These are phyloP conservation scores for Boletus mariae DNA, from an alignment of 1,284 basidiomycete genomes.

Conservation along the genomic window DNA sequence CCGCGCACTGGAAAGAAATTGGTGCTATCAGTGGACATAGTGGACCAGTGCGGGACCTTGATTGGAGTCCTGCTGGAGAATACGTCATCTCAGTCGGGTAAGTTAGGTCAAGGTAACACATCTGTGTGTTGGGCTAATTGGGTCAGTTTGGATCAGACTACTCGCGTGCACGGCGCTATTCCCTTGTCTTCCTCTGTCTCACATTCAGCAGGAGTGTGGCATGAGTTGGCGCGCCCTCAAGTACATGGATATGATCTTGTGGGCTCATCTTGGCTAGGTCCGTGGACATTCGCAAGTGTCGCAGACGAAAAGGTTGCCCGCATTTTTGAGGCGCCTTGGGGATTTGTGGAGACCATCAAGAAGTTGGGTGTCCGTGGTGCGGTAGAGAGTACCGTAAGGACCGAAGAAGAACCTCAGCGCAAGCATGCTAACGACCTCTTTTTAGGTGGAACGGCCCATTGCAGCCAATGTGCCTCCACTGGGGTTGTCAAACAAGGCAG, in stretches of 20 bases:
- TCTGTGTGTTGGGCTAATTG: background rate
- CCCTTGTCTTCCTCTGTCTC: constrained; percentile 10
- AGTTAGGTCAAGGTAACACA: constrained; percentile 17
- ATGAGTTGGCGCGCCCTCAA: constrained; percentile 87
- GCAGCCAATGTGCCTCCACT: constrained; percentile 76
- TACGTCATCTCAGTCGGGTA: constrained; percentile 84
- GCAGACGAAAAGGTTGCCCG: constrained; percentile 92
- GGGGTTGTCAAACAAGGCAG: constrained; percentile 69
- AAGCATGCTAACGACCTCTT: constrained; percentile 8
- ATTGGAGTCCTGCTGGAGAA: constrained; percentile 82
- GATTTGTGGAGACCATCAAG: constrained; percentile 66
- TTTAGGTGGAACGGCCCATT: constrained; percentile 38
- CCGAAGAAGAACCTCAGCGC: background rate
- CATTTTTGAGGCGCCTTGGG: constrained; percentile 83
- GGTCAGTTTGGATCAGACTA: constrained; percentile 80
- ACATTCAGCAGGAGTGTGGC: constrained; percentile 52
- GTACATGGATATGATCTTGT: constrained; percentile 93
- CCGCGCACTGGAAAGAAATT: constrained; percentile 66
- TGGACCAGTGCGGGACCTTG: constrained; percentile 71
- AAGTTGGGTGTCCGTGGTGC: constrained; percentile 48
- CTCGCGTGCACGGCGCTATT: constrained; percentile 73
- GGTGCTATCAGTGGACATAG: constrained; percentile 82
- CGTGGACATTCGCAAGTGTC: constrained; percentile 78
- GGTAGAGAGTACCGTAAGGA: constrained; percentile 41
- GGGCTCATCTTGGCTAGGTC: constrained; percentile 72